These are phyloP conservation scores for Oropetium thomaeum DNA, from an alignment of 176 grass and related monocot genomes.

Conservation along the genomic window DNA sequence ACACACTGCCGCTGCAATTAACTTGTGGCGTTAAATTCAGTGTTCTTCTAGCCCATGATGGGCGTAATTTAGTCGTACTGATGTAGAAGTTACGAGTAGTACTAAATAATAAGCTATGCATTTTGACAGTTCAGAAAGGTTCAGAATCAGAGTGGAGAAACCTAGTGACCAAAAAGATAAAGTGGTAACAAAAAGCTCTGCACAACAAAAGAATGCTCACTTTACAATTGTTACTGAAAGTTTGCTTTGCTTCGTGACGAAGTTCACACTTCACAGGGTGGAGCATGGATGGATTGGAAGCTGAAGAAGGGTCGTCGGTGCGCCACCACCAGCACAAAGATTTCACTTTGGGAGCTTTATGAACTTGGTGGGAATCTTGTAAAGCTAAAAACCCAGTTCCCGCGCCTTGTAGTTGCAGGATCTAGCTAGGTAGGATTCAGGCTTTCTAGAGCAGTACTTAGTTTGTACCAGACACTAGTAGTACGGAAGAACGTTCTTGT, in stretches of 20 bases:
- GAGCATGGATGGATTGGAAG: neutral
- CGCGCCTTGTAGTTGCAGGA: neutral
- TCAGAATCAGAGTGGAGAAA: neutral
- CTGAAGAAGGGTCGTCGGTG: slow-evolving; percentile 30
- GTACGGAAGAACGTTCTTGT: slow-evolving; percentile 9
- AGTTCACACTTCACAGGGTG: neutral
- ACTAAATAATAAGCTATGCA: neutral
- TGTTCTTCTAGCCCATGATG: neutral
- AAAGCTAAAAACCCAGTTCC: slow-evolving; percentile 12
- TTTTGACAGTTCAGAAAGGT: slow-evolving; percentile 15
- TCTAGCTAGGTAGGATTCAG: neutral
- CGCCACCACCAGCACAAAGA: slow-evolving; percentile 20
- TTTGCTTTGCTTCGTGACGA: slow-evolving; percentile 28
- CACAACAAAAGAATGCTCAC: neutral
- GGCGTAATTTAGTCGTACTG: neutral
- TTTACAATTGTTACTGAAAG: slow-evolving; percentile 19
- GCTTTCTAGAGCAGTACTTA: neutral
- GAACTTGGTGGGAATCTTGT: slow-evolving; percentile 31
- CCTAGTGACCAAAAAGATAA: slow-evolving; percentile 27
- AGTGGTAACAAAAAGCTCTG: neutral
- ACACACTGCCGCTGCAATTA: neutral
- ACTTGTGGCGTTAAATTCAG: neutral
- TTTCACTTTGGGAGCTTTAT: slow-evolving; percentile 38
- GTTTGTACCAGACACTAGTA: too few relatives aligned
- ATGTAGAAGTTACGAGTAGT: neutral